phyloP scores from a whole-genome alignment of 2,329 filamentous ascomycete species.

The Rhynchosporium secalis region DNA sequence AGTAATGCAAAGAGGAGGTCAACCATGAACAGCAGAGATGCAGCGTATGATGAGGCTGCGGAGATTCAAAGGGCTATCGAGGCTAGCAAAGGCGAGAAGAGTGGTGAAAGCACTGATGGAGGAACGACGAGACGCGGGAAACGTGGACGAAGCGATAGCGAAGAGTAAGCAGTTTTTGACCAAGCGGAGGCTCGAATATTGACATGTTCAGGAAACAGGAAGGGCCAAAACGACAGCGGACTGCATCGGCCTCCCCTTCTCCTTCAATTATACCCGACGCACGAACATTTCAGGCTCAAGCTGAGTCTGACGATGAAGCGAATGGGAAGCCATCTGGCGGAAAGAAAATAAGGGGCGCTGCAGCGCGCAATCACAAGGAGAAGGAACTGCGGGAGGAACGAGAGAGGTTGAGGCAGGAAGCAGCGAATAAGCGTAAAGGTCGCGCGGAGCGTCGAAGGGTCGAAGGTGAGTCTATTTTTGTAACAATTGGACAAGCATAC shows the following conservation, averaged over 20 bases:
- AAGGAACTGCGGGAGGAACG: constrained; percentile 71
- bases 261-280: constrained; percentile 58
- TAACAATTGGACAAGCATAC: constrained; percentile 15
- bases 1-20: constrained; percentile 71
- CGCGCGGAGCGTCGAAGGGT: constrained; percentile 76
- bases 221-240: constrained; percentile 78
- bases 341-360: constrained; percentile 61
- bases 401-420: constrained; percentile 72
- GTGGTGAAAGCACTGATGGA: constrained; percentile 45
- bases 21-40: constrained; percentile 95
- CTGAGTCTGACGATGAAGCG: constrained; percentile 73
- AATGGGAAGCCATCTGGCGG: constrained; percentile 50
- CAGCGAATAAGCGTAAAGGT: constrained; percentile 76
- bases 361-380: constrained; percentile 59
- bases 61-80: constrained; percentile 86
- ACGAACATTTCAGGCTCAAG: constrained; percentile 48
- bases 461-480: constrained; percentile 62
- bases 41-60: constrained; percentile 94
- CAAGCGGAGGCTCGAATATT: constrained; percentile 32
- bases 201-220: constrained; percentile 60
- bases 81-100: constrained; percentile 80
- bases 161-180: constrained; percentile 69
- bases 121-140: constrained; percentile 69
- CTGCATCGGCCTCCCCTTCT: constrained; percentile 61
- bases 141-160: constrained; percentile 83